Conservation (phyloP, 208 protist species). For the Willaertia magna region DNA sequence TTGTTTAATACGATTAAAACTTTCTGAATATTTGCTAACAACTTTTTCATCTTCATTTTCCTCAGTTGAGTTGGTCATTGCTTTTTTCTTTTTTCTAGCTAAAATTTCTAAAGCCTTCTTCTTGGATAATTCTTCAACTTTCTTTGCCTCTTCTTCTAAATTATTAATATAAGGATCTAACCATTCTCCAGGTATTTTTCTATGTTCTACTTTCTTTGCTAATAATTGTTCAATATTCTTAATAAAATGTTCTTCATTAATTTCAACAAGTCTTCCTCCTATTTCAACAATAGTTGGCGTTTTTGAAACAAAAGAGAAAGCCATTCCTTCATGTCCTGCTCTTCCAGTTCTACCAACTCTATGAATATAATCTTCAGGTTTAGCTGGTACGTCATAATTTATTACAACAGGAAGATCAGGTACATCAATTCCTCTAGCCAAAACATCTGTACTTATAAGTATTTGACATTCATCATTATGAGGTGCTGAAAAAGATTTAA, state of each 20-base stretch:
- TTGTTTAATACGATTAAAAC: neutral
- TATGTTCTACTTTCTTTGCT: neutral
- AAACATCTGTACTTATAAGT: neutral
- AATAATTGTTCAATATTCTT: neutral
- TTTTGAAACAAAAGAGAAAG: neutral
- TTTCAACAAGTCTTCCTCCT: neutral
- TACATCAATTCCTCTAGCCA: slow-evolving; percentile 8
- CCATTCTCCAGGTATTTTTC: slow-evolving; percentile 3
- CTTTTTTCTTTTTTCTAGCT: neutral
- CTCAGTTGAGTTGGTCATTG: neutral
- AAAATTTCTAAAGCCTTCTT: neutral
- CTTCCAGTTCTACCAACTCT: neutral
- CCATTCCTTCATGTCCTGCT: neutral
- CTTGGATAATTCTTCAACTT: neutral
- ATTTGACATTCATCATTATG: neutral
- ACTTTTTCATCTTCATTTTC: neutral
- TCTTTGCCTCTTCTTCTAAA: neutral
- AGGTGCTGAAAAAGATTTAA: neutral
- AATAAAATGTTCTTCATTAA: neutral
- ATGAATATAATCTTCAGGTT: slow-evolving; percentile 8
- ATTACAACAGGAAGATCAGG: neutral
- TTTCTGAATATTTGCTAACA: neutral
- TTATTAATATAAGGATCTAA: neutral
- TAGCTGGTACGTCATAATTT: neutral
- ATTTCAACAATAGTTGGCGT: neutral